Evolutionary conservation across 345 rosid species (phyloP).

Genomic region (Pugionium cornutum): DNA sequence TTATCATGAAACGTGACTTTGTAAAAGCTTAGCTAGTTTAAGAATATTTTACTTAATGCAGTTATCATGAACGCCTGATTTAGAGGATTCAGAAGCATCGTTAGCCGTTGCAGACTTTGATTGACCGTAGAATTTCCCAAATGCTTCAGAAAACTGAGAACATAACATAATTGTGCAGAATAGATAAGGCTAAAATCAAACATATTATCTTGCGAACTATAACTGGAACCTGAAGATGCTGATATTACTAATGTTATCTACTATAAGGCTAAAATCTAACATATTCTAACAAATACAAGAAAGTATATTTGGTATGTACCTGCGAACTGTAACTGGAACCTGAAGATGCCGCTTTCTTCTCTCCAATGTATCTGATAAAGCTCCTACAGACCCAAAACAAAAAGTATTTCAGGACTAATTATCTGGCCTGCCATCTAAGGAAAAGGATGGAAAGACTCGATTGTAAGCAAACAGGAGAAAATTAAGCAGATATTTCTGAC

Average conservation of each 20-base stretch:
- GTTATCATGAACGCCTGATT: slow-evolving; percentile 71
- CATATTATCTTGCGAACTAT: too few species aligned
- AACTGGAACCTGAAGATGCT: too few species aligned
- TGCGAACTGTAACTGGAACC: slow-evolving; percentile 82
- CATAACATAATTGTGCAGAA: not conserved
- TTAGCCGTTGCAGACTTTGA: slow-evolving; percentile 64
- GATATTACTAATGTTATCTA: too few species aligned
- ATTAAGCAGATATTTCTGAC: slow-evolving; percentile 10
- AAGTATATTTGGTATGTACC: slow-evolving; percentile 45
- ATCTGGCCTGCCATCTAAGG: not conserved
- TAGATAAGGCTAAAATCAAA: too few species aligned
- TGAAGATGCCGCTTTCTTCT: slow-evolving; percentile 66
- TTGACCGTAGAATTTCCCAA: slow-evolving; percentile 91
- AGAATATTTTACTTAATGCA: slow-evolving; percentile 68
- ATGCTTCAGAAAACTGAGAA: slow-evolving; percentile 82
- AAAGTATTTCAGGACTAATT: slow-evolving; percentile 25
- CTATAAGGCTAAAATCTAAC: not conserved
- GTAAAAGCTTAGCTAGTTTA: too few species aligned
- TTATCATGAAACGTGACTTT: too few species aligned
- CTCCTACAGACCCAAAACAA: slow-evolving; percentile 54
- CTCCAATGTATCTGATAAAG: slow-evolving; percentile 81
- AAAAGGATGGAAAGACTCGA: not conserved
- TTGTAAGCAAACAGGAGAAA: slow-evolving; percentile 1
- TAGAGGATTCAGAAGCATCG: slow-evolving; percentile 60
- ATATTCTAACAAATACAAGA: slow-evolving; percentile 4